A percentile compares a stretch with the other conserved stretches of the same genome.
These are phyloP conservation scores for Cnidoscolus chayamansa DNA, from an alignment of 441 rosid species.

Conservation along the genomic window DNA sequence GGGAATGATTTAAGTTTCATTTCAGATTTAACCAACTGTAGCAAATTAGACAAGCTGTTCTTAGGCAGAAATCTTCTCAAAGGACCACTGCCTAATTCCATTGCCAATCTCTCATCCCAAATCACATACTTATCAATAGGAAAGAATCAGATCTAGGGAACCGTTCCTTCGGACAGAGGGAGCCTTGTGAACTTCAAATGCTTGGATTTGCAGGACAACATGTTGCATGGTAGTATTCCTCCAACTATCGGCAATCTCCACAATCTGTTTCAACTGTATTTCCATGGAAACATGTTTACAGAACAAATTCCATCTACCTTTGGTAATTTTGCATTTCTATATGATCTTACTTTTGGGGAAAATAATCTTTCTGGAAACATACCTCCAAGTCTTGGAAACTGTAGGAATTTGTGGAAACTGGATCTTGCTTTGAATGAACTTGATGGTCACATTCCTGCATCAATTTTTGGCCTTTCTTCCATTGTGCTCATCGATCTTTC, in stretches of 20 bases:
- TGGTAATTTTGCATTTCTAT: slow-evolving; percentile 12
- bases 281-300: not conserved
- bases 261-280: not conserved
- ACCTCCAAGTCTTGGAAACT: slow-evolving; percentile 6
- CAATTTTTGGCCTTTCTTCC: not conserved
- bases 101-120: slow-evolving; percentile 11
- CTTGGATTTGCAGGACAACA: slow-evolving; percentile 10
- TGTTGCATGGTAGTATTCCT: slow-evolving; percentile 40
- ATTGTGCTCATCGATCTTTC: slow-evolving; percentile 4
- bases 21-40: slow-evolving; percentile 8
- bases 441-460: slow-evolving; percentile 15
- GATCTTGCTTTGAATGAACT: slow-evolving; percentile 19
- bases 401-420: not conserved
- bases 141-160: slow-evolving; percentile 1
- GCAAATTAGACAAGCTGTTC: not conserved
- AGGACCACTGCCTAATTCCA: slow-evolving; percentile 8
- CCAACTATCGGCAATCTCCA: slow-evolving; percentile 27
- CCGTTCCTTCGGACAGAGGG: slow-evolving; percentile 1
- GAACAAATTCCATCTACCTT: slow-evolving; percentile 9
- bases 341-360: not conserved
- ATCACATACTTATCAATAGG: not conserved
- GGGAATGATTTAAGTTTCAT: slow-evolving; percentile 4
- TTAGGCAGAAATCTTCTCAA: not conserved
- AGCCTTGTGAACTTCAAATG: slow-evolving; percentile 29
- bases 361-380: slow-evolving; percentile 24